Evolutionary conservation across 177 flowering plant species (phyloP), one percentile per base, ranked within the genome.

Genomic region (Vitis hybrid): DNA sequence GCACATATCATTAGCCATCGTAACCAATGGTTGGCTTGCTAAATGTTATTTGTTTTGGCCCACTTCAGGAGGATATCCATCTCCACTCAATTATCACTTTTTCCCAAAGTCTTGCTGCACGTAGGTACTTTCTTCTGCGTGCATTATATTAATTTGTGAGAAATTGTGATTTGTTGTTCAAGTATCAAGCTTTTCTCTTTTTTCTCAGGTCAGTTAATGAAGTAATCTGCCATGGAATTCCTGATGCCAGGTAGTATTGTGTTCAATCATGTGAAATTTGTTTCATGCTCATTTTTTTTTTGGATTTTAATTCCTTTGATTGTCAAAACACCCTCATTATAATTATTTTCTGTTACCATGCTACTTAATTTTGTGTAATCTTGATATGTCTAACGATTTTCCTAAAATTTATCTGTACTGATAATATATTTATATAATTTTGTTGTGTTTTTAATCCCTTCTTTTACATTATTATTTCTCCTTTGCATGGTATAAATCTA

Each of bases 61-160:
- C 11, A n/a, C 64, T 85, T 77, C 88, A 93, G 98, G 99, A 63
- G 99, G 85, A 69, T 95, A 95, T 83, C 99, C 99, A 71, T 95
- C 99, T 65, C 99, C 99, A 35, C 82, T 95, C 58, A 95, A 95
- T 77, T 95, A 95, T 81, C 81, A 90, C 80, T 95, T 91, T 83
- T 95, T 93, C 76, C 99, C 99, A 17, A 95, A 93, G 82, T 95
- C 99, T 78, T 93, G 98, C 90, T 95, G 99, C 99, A 95, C 99
- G 98, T 95, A 91, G 87, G 99, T 88, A 90, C 84, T 85, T 4
- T 80, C 55, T 78, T 78, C 27, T 73, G 17, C 72, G 59, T 76
- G 21, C 58, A 15, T 63, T 41, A 12, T 63, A 58, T 21, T 15
- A 11, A 21, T 66, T 61, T 35, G 60, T 17, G 30, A 50, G 10